Evolutionary conservation across 1,139 yeast species (phyloP).

Genomic region (Casaregolazyma lundiana): DNA sequence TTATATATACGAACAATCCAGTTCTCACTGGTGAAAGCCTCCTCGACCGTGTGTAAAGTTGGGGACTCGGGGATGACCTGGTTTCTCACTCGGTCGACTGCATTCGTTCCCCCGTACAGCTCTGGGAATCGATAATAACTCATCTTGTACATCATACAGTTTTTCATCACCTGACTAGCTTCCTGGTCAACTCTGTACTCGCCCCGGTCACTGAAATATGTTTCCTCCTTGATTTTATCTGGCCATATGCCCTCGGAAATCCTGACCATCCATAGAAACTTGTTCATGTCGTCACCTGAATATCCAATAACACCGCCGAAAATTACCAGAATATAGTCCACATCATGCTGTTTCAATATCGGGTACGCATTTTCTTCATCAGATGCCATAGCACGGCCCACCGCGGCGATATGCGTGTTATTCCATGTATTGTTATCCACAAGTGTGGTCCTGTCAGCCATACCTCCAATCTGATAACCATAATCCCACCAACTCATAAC

Average conservation of each 20-base stretch:
- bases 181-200: conserved; percentile 81
- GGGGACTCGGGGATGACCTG: conserved; percentile 66
- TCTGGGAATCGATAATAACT: conserved; percentile 84
- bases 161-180: conserved; percentile 80
- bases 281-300: conserved; percentile 95
- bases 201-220: conserved; percentile 77
- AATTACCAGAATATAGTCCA: conserved; percentile 86
- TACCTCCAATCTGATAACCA: conserved; percentile 99
- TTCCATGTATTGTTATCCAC: conserved; percentile 99
- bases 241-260: conserved; percentile 99
- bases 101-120: conserved; percentile 59
- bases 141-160: conserved; percentile 93
- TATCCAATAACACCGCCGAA: conserved; percentile 94
- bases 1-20: conserved; percentile 96
- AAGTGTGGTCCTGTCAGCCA: conserved; percentile 98
- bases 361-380: conserved; percentile 85
- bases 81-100: conserved; percentile 79
- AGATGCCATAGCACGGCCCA: conserved; percentile 96
- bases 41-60: conserved; percentile 74
- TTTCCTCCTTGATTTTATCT: conserved; percentile 83
- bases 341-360: conserved; percentile 85
- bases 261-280: conserved; percentile 98
- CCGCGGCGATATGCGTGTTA: conserved; percentile 99
- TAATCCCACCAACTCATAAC: conserved; percentile 99
- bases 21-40: conserved; percentile 91